Evolutionary conservation across 2,329 filamentous ascomycete genomes (phyloP).

Genomic region (Emericellopsis cladophorae): DNA sequence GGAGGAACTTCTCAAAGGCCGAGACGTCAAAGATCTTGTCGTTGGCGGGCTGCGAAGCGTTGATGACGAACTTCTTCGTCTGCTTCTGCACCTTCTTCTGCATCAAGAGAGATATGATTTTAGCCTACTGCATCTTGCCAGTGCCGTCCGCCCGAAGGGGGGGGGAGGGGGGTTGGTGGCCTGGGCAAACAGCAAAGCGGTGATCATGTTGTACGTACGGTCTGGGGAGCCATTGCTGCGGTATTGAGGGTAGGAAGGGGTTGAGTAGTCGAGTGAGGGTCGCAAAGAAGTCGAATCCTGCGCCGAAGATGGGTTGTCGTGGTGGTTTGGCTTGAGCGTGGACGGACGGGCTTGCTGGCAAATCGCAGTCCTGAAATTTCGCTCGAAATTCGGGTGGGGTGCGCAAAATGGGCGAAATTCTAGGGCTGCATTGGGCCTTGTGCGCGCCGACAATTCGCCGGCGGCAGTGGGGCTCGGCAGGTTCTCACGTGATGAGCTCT

Average conservation of each 20-base stretch:
- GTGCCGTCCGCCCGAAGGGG: conserved; percentile 5
- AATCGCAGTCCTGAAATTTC: background rate
- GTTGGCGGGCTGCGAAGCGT: conserved; percentile 92
- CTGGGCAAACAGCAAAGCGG: conserved; percentile 86
- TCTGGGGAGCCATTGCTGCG: conserved; percentile 68
- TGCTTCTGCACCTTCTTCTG: conserved; percentile 66
- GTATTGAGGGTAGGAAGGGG: conserved; percentile 13
- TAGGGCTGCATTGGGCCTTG: too few species aligned
- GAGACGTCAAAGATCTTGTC: conserved; percentile 99
- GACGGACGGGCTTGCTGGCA: background rate
- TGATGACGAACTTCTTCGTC: conserved; percentile 98
- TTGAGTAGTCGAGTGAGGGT: background rate
- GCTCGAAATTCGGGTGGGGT: background rate
- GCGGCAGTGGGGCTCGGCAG: too few species aligned
- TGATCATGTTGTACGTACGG: conserved; percentile 71
- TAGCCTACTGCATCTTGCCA: conserved; percentile 82
- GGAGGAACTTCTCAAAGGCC: conserved; percentile 99
- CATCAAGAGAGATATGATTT: conserved; percentile 47
- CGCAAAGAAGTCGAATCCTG: conserved; percentile 4
- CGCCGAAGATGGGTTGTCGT: background rate
- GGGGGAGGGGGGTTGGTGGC: conserved; percentile 7
- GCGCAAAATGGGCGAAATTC: too few species aligned
- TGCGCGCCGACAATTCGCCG: too few species aligned
- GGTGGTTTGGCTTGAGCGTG: background rate
- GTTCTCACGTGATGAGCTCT: too few species aligned